Percentiles rank a stretch among this genome's conserved stretches.
phyloP scores from a whole-genome alignment of 2,329 filamentous ascomycete genomes.

The Cadophora sp. region DNA sequence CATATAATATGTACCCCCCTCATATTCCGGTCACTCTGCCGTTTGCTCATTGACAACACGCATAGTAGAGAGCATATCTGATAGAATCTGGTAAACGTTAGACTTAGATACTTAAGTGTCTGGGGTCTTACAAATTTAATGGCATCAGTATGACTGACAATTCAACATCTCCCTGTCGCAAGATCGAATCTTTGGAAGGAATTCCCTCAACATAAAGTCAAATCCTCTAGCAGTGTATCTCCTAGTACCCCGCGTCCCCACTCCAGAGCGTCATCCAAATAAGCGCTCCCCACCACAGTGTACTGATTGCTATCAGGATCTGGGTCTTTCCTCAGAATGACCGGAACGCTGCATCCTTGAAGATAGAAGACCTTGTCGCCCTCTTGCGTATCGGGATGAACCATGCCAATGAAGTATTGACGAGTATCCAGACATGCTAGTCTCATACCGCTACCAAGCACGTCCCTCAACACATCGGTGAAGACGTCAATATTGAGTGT shows the following conservation, averaged over 20 bases:
- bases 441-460: conserved; percentile 17
- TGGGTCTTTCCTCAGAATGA: conserved; percentile 3
- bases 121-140: no score
- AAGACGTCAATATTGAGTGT: background rate
- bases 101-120: no score
- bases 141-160: no score
- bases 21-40: no score
- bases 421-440: conserved; percentile 2
- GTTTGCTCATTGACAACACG: no score
- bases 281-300: conserved; percentile 18
- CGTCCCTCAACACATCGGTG: conserved; percentile 14
- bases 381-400: conserved; percentile 7
- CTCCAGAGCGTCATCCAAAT: conserved; percentile 10
- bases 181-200: background rate
- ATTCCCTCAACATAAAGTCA: background rate
- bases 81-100: no score
- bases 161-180: background rate
- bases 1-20: no score
- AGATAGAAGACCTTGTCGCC: conserved; percentile 13
- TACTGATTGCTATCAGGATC: background rate
- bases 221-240: background rate
- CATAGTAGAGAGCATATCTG: no score
- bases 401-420: conserved; percentile 8
- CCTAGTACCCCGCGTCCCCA: background rate
- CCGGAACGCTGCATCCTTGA: conserved; percentile 14